Conservation (phyloP, 352 stramenopile genomes). For the Blastocystis sp. region DNA sequence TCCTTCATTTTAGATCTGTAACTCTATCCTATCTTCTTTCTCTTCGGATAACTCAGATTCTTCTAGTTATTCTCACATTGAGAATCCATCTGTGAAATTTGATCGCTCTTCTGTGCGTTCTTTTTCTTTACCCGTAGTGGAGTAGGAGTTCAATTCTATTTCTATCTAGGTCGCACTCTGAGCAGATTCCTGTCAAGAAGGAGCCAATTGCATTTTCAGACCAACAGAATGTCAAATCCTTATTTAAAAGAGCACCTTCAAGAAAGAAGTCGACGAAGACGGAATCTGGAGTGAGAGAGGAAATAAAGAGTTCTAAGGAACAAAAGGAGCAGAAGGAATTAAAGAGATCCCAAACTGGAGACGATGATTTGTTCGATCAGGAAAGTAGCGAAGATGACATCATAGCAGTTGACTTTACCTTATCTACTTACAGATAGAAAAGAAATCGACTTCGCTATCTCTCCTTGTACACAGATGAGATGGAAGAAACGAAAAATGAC, state of each 20-base stretch:
- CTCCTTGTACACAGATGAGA: not conserved
- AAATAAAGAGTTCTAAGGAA: not conserved
- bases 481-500: not conserved
- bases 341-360: not conserved
- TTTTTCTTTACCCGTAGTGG: not conserved
- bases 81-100: not conserved
- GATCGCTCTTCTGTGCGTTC: not conserved
- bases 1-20: not conserved
- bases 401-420: not conserved
- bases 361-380: conserved; percentile 45
- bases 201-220: not conserved
- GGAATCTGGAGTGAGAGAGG: not conserved
- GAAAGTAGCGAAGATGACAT: conserved; percentile 15
- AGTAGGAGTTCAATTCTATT: not conserved
- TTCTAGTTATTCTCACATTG: conserved; percentile 1
- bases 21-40: not conserved
- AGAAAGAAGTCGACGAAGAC: not conserved
- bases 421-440: not conserved
- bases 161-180: not conserved
- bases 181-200: not conserved
- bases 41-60: not conserved
- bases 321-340: not conserved
- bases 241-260: not conserved
- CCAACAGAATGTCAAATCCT: conserved; percentile 1
- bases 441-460: conserved; percentile 35